A percentile compares a stretch with the other conserved stretches of the same genome.
phyloP scores from a whole-genome alignment of 306 rosid genomes.

The Sechiopsis laciniata region DNA sequence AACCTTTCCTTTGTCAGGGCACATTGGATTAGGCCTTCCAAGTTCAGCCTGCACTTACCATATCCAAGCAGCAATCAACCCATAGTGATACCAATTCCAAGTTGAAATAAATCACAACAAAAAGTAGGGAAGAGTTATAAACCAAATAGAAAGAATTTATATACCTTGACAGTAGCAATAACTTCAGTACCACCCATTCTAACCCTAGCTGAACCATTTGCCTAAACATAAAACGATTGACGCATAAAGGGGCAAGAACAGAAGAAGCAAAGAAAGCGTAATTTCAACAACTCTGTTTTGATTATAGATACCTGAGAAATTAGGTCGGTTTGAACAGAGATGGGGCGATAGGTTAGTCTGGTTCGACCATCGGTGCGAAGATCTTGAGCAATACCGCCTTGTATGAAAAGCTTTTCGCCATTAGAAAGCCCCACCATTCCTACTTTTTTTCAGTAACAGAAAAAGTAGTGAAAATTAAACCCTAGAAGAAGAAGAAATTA shows the following conservation, averaged over 20 bases:
- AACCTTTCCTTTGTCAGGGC: constrained; percentile 74
- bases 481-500: neutral
- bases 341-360: constrained; percentile 60
- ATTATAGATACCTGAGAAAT: constrained; percentile 50
- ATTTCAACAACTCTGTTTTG: neutral
- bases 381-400: constrained; percentile 84
- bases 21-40: constrained; percentile 63
- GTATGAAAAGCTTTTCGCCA: constrained; percentile 62
- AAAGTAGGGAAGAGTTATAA: neutral
- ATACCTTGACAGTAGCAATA: constrained; percentile 84
- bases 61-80: neutral
- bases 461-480: neutral
- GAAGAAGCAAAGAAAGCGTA: neutral
- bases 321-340: constrained; percentile 65
- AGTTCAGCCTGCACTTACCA: constrained; percentile 73
- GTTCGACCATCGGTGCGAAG: constrained; percentile 84
- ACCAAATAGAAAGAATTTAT: neutral
- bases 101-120: neutral
- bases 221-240: constrained; percentile 38
- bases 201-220: constrained; percentile 80
- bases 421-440: constrained; percentile 67
- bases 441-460: constrained; percentile 1
- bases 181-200: constrained; percentile 77
- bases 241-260: neutral
- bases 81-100: constrained; percentile 23